These are phyloP conservation scores for Cornus kousa DNA, from an alignment of 148 eudicot genomes.

Conservation along the genomic window DNA sequence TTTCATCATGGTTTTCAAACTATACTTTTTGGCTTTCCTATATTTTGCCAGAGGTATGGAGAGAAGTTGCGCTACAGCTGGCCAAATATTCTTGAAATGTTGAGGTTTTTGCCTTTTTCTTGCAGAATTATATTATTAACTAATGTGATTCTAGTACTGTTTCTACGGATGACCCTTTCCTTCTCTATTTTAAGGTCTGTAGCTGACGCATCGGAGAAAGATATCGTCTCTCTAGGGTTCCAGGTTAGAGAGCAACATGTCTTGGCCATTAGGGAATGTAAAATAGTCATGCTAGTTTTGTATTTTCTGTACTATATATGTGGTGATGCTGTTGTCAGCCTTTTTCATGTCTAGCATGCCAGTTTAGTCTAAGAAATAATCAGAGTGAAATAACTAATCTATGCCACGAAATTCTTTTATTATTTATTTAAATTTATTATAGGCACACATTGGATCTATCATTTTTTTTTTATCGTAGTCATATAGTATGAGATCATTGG, in stretches of 20 bases:
- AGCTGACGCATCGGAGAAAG: constrained; percentile 87
- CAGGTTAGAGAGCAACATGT: constrained; percentile 53
- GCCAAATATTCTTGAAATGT: constrained; percentile 89
- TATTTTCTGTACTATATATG: background rate
- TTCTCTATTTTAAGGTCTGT: constrained; percentile 56
- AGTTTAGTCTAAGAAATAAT: background rate
- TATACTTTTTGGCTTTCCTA: constrained; percentile 11
- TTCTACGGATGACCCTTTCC: constrained; percentile 13
- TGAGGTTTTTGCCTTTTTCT: constrained; percentile 49
- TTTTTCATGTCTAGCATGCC: background rate
- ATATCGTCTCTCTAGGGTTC: constrained; percentile 86
- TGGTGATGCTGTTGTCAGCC: background rate
- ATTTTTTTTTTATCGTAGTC: background rate
- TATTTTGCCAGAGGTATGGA: constrained; percentile 70
- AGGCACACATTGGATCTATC: background rate
- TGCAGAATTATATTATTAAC: constrained; percentile 10
- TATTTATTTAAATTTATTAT: background rate
- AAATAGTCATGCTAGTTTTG: background rate
- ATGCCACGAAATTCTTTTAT: background rate
- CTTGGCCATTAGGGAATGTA: background rate
- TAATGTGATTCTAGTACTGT: constrained; percentile 7
- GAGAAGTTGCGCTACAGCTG: constrained; percentile 89
- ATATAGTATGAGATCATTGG: background rate
- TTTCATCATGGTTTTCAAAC: constrained; percentile 4
- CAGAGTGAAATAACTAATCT: background rate